Conservation (phyloP, 208 protist genomes). For the Leishmania amazonensis region DNA sequence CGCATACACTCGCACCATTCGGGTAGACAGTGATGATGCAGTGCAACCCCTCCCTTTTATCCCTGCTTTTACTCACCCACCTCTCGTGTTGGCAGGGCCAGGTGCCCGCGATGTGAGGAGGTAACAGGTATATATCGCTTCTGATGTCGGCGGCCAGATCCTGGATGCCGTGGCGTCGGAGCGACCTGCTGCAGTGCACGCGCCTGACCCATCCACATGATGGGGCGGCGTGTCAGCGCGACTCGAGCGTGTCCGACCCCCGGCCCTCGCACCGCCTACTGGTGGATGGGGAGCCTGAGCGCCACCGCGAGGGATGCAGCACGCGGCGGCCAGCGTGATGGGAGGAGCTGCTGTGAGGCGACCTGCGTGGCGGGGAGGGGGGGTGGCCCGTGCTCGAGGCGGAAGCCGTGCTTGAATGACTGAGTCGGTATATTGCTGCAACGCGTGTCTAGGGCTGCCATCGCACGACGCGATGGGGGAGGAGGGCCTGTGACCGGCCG, state of each 20-base stretch:
- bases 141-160: not conserved
- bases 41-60: not conserved
- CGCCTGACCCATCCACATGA: not conserved
- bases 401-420: not conserved
- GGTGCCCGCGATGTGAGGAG: too few species aligned
- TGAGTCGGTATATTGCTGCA: not conserved
- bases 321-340: not conserved
- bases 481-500: too few species aligned
- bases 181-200: not conserved
- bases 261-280: not conserved
- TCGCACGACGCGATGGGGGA: not conserved
- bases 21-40: not conserved
- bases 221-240: not conserved
- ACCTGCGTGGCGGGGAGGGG: too few species aligned
- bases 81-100: not conserved
- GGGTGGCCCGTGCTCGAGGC: too few species aligned
- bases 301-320: not conserved
- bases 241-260: not conserved
- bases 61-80: not conserved
- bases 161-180: not conserved
- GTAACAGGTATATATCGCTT: not conserved
- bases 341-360: not conserved
- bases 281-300: not conserved
- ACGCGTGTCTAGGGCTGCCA: not conserved
- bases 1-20: slow-evolving; percentile 1